Percentiles rank a stretch among this genome's conserved stretches.
Conservation (phyloP, 2,329 filamentous ascomycete genomes). For the Colletotrichum caudatum region DNA sequence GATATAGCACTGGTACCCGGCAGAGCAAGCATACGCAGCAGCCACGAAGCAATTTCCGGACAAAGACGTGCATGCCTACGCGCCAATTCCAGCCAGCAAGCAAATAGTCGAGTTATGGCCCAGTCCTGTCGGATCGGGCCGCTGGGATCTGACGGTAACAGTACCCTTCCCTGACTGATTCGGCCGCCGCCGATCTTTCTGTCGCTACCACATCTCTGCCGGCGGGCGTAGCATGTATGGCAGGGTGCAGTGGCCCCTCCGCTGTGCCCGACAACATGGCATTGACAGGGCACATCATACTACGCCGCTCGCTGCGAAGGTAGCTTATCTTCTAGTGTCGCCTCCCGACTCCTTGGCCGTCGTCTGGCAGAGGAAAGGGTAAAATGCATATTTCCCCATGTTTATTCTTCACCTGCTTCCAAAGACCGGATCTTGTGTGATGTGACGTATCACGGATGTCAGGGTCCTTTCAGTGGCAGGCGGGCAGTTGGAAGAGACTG, state of each 20-base stretch:
- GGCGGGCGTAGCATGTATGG: conserved; percentile 19
- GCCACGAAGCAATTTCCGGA: conserved; percentile 12
- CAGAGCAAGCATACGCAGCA: conserved; percentile 23
- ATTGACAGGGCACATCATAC: conserved; percentile 26
- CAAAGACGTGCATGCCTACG: conserved; percentile 6
- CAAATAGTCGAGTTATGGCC: conserved; percentile 30
- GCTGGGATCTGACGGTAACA: conserved; percentile 40
- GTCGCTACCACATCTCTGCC: conserved; percentile 1
- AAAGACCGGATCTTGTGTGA: conserved; percentile 63
- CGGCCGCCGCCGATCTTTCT: not conserved
- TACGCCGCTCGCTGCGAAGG: conserved; percentile 4
- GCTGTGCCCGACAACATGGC: conserved; percentile 18
- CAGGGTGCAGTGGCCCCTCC: conserved; percentile 13
- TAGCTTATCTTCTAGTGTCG: conserved; percentile 9
- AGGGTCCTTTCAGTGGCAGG: conserved; percentile 39
- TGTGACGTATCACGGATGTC: conserved; percentile 58
- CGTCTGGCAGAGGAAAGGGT: conserved; percentile 46
- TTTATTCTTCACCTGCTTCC: conserved; percentile 44
- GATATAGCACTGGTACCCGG: conserved; percentile 2
- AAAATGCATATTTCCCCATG: conserved; percentile 48
- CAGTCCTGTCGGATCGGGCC: conserved; percentile 48
- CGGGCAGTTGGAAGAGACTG: conserved; percentile 5
- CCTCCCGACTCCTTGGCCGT: conserved; percentile 36
- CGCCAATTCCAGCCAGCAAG: conserved; percentile 14
- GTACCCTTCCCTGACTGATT: not conserved